These are phyloP conservation scores for Sordaria brevicollis DNA, from an alignment of 495 filamentous ascomycete genomes.

Conservation along the genomic window DNA sequence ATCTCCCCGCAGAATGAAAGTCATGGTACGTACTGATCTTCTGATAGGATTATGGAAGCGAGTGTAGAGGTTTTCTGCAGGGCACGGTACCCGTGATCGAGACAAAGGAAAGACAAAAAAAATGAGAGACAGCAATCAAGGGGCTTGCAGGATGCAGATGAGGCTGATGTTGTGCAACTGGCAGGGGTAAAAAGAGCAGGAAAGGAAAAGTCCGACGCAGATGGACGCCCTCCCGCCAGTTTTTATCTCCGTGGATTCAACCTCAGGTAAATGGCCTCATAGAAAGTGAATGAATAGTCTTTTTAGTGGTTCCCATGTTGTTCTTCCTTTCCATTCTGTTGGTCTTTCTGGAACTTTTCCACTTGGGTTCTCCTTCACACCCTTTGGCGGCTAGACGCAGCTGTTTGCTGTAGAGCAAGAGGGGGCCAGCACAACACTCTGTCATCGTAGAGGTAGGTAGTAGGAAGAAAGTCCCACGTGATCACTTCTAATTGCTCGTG, in stretches of 20 bases:
- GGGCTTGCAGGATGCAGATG: neutral
- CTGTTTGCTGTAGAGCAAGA: neutral
- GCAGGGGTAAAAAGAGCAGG: neutral
- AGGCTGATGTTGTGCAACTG: neutral
- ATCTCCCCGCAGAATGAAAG: neutral
- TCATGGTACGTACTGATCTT: neutral
- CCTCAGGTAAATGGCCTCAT: neutral
- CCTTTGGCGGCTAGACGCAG: neutral
- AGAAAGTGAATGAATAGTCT: neutral
- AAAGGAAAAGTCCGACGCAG: neutral
- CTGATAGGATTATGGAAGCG: neutral
- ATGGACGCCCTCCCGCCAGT: neutral
- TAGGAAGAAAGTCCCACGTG: too few relatives aligned
- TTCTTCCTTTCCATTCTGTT: neutral
- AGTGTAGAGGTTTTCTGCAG: neutral
- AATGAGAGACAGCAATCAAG: neutral
- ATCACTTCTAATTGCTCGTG: too few relatives aligned
- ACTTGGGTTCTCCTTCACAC: neutral
- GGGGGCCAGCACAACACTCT: too few relatives aligned
- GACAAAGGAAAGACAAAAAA: neutral
- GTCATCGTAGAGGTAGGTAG: too few relatives aligned
- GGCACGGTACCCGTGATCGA: neutral
- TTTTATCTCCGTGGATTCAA: neutral
- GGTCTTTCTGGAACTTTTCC: neutral
- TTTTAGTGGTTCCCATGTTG: neutral